Conservation (phyloP, 2,329 filamentous ascomycete genomes). For the Hawksworthiomyces lignivorus region DNA sequence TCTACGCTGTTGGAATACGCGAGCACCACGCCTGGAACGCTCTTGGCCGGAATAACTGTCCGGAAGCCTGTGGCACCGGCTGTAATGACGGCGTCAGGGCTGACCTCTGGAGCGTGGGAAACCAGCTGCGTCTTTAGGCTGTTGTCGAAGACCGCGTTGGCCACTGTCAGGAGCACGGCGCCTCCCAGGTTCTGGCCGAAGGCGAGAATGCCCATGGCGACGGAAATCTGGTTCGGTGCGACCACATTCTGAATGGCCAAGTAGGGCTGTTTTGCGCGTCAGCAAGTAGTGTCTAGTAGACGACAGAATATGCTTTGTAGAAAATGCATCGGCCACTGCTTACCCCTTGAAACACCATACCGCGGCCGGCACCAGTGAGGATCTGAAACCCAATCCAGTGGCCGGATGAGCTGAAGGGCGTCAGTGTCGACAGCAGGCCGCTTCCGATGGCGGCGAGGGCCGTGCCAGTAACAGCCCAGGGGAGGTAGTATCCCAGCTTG, state of each 20-base stretch:
- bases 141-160: conserved; percentile 45
- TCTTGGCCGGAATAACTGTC: conserved; percentile 18
- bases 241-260: conserved; percentile 20
- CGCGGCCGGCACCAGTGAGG: conserved; percentile 19
- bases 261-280: conserved; percentile 15
- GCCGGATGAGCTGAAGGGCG: conserved; percentile 15
- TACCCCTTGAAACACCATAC: conserved; percentile 20
- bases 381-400: conserved; percentile 27
- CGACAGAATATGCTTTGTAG: too few relatives aligned
- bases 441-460: conserved; percentile 24
- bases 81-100: conserved; percentile 1
- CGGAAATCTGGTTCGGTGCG: conserved; percentile 16
- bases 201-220: conserved; percentile 28
- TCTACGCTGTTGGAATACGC: conserved; percentile 29
- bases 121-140: conserved; percentile 14
- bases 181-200: conserved; percentile 46
- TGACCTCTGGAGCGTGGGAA: conserved; percentile 1
- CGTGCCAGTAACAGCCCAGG: conserved; percentile 24
- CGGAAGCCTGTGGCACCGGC: conserved; percentile 18
- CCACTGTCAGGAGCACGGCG: conserved; percentile 40
- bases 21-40: conserved; percentile 26
- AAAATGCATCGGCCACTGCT: not conserved
- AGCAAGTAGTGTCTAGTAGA: too few relatives aligned
- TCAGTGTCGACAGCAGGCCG: conserved; percentile 27
- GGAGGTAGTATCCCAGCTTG: conserved; percentile 27